These are phyloP conservation scores for Artemisia tridentata DNA, from an alignment of 129 eudicot species.

Conservation along the genomic window DNA sequence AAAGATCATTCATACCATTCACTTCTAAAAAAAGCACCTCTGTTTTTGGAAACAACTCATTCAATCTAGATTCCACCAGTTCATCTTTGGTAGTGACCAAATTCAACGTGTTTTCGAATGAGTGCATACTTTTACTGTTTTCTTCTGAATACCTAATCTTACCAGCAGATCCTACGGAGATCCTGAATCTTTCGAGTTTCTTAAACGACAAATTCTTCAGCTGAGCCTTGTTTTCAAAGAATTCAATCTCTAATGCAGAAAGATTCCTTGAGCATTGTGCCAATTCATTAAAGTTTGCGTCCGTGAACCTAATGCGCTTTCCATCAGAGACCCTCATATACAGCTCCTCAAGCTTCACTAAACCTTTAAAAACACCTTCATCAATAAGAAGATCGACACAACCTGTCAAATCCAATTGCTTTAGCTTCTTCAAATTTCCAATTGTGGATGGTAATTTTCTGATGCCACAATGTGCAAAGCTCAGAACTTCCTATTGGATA, in stretches of 20 bases:
- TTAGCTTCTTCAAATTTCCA: neutral
- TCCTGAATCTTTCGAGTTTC: neutral
- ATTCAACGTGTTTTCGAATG: neutral
- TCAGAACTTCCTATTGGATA: too few species aligned
- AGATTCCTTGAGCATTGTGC: neutral
- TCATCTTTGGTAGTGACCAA: neutral
- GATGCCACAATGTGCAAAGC: neutral
- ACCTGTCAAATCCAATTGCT: neutral
- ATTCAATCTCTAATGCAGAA: neutral
- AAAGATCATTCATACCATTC: neutral
- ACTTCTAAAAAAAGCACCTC: neutral
- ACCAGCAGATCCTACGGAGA: neutral
- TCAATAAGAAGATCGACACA: neutral
- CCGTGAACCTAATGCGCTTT: neutral
- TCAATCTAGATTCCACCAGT: neutral
- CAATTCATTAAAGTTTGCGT: neutral
- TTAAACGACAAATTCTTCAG: neutral
- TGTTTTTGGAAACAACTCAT: neutral
- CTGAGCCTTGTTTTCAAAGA: neutral
- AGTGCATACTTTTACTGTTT: neutral
- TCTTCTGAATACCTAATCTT: too few species aligned
- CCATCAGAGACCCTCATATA: neutral
- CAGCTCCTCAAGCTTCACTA: conserved; percentile 1
- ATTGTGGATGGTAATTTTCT: neutral
- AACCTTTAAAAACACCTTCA: neutral